These are phyloP conservation scores for Penicillium sp. DNA, from an alignment of 2,329 filamentous ascomycete genomes.

Conservation along the genomic window DNA sequence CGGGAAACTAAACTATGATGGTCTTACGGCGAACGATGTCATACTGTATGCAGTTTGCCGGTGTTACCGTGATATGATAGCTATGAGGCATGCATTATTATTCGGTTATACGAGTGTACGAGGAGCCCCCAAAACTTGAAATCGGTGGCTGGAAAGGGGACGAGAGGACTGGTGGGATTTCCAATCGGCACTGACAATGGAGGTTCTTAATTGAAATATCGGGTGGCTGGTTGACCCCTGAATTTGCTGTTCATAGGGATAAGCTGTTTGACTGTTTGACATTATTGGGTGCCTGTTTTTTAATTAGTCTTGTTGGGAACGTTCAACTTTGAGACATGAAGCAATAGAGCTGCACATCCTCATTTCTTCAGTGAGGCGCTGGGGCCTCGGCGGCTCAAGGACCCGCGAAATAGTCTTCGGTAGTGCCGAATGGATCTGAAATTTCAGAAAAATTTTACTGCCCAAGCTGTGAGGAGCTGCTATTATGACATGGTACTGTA, in stretches of 20 bases:
- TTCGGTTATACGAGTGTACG: not conserved
- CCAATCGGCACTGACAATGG: not conserved
- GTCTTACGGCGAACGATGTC: conserved; percentile 9
- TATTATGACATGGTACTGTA: too few species aligned
- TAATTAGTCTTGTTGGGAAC: not conserved
- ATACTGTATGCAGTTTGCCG: conserved; percentile 1
- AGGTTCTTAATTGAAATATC: not conserved
- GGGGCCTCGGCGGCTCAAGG: conserved; percentile 3
- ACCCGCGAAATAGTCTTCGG: conserved; percentile 4
- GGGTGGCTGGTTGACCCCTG: conserved; percentile 6
- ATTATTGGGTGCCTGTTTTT: not conserved
- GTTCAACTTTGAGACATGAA: not conserved
- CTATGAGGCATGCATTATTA: not conserved
- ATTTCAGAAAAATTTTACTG: not conserved
- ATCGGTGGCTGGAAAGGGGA: conserved; percentile 5
- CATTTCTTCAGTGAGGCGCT: conserved; percentile 7
- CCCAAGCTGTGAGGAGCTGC: not conserved
- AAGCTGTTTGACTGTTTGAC: too few species aligned
- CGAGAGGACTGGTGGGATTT: conserved; percentile 5
- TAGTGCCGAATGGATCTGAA: conserved; percentile 4
- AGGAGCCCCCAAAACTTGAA: not conserved
- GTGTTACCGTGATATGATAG: not conserved
- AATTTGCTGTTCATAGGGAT: not conserved
- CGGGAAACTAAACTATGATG: conserved; percentile 17
- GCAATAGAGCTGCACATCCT: conserved; percentile 13